Evolutionary conservation across 352 stramenopile genomes (phyloP).

Genomic region (Plasmopara muralis): DNA sequence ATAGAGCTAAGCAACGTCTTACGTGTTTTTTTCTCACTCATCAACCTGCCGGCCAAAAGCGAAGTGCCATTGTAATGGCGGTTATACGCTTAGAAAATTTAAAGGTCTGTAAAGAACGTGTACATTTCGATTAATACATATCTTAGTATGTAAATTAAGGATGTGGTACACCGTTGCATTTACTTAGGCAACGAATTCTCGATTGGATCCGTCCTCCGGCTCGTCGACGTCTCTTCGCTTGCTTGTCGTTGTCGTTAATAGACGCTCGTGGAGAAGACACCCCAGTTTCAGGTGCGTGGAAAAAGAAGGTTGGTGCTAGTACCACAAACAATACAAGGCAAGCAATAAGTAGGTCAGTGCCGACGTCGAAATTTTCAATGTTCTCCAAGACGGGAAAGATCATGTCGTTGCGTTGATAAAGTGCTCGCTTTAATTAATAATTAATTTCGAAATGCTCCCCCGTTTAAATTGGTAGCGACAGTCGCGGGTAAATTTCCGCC

Average conservation of each 20-base stretch:
- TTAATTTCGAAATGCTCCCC: neutral
- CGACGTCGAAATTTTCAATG: slow-evolving; percentile 25
- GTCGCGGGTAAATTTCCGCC: slow-evolving; percentile 12
- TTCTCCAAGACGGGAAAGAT: neutral
- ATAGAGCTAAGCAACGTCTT: too few species aligned
- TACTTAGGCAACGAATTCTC: too few species aligned
- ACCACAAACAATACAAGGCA: slow-evolving; percentile 60
- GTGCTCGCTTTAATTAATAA: neutral
- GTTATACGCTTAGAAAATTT: too few species aligned
- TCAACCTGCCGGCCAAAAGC: too few species aligned
- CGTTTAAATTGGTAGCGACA: neutral
- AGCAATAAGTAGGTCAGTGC: slow-evolving; percentile 49
- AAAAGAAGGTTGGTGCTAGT: slow-evolving; percentile 54
- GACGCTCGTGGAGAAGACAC: neutral
- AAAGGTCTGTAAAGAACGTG: too few species aligned
- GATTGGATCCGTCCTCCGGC: too few species aligned
- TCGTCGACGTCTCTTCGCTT: neutral
- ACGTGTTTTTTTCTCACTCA: too few species aligned
- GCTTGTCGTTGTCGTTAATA: neutral
- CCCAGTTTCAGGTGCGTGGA: slow-evolving; percentile 18
- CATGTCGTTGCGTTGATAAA: neutral
- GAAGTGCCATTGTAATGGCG: too few species aligned
- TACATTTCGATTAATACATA: too few species aligned
- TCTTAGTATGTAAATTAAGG: too few species aligned
- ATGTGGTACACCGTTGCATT: too few species aligned